Evolutionary conservation across 2,329 filamentous ascomycete species (phyloP).

Genomic region (Anthostomella pinea): DNA sequence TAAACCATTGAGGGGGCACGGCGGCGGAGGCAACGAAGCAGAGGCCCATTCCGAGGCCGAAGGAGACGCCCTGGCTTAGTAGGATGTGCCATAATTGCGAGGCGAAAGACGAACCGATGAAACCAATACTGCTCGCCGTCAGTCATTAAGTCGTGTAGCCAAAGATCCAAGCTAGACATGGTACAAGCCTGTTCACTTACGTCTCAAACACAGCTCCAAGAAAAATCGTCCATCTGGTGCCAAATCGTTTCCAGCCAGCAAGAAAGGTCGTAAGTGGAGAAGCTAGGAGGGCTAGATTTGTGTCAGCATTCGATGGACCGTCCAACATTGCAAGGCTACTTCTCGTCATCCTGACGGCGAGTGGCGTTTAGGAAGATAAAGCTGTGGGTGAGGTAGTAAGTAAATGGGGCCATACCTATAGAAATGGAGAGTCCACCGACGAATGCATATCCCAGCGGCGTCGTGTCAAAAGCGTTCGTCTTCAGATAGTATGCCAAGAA

Average conservation of each 20-base stretch:
- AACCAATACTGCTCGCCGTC: conserved; percentile 41
- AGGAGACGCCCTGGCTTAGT: conserved; percentile 70
- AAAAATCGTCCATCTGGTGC: conserved; percentile 62
- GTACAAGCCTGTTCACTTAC: too few species aligned
- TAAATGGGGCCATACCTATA: conserved; percentile 33
- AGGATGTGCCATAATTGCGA: conserved; percentile 71
- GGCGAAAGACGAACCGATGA: conserved; percentile 70
- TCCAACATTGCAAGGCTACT: not conserved
- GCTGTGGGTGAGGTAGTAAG: not conserved
- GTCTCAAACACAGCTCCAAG: conserved; percentile 64
- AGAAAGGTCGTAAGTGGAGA: conserved; percentile 64
- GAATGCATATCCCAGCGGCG: conserved; percentile 69
- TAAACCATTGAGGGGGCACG: conserved; percentile 74
- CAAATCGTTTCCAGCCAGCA: conserved; percentile 53
- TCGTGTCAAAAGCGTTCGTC: conserved; percentile 60
- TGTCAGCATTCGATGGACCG: conserved; percentile 23
- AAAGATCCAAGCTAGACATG: too few species aligned
- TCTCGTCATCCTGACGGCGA: not conserved
- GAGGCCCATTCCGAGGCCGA: conserved; percentile 77
- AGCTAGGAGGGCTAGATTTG: conserved; percentile 54
- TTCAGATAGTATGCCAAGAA: conserved; percentile 57
- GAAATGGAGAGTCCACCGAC: conserved; percentile 70
- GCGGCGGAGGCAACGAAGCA: conserved; percentile 67
- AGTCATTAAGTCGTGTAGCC: not conserved
- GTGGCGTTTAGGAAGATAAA: too few species aligned